Conservation (phyloP, 805 yeast genomes). For the Sugiyamaella lignohabitans region DNA sequence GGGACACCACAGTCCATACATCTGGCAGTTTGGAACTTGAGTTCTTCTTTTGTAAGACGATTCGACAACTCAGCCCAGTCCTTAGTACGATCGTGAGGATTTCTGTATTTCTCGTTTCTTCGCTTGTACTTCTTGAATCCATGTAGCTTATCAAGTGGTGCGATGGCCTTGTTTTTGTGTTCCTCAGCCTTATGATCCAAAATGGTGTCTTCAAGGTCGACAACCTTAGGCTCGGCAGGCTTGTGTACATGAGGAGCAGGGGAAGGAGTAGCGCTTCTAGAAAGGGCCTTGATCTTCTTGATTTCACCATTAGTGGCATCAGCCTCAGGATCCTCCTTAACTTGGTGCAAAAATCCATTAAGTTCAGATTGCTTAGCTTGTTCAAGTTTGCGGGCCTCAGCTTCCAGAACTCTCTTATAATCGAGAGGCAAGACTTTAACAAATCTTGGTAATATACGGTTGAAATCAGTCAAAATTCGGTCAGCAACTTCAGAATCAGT, state of each 20-base stretch:
- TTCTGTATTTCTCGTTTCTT: conserved; percentile 79
- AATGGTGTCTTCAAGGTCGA: conserved; percentile 86
- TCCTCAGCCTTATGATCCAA: conserved; percentile 59
- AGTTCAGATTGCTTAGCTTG: conserved; percentile 56
- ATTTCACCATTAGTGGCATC: conserved; percentile 90
- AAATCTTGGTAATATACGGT: conserved; percentile 78
- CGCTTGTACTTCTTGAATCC: conserved; percentile 94
- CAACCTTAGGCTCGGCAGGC: conserved; percentile 66
- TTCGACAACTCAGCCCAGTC: conserved; percentile 91
- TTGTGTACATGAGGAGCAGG: conserved; percentile 19
- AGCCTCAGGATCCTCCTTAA: conserved; percentile 71
- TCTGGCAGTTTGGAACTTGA: conserved; percentile 87
- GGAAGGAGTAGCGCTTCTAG: conserved; percentile 25
- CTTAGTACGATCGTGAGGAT: conserved; percentile 62
- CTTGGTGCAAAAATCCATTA: conserved; percentile 54
- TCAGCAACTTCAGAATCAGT: conserved; percentile 89
- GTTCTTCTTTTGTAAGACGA: conserved; percentile 77
- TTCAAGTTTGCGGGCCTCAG: conserved; percentile 58
- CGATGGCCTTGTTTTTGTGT: conserved; percentile 52
- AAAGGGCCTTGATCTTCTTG: conserved; percentile 37
- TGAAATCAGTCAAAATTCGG: conserved; percentile 75
- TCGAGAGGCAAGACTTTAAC: conserved; percentile 91
- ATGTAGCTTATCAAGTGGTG: conserved; percentile 65
- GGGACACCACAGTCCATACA: conserved; percentile 99
- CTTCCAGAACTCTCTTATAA: conserved; percentile 81